These are phyloP conservation scores for Exophiala alcalophila DNA, from an alignment of 2,329 filamentous ascomycete species.

Conservation along the genomic window DNA sequence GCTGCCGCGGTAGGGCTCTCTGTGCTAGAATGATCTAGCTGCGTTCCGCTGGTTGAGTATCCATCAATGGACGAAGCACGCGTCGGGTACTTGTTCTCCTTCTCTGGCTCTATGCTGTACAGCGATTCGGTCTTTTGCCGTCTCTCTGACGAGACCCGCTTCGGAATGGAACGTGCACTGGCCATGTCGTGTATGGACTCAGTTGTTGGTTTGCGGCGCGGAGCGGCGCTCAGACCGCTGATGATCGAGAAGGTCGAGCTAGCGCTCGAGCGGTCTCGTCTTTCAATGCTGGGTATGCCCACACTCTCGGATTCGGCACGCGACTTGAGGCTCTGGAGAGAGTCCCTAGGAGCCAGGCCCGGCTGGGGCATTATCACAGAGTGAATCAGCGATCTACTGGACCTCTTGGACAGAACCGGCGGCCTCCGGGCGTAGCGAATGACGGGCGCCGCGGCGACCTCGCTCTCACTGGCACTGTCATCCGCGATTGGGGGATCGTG, in stretches of 20 bases:
- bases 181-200: conserved; percentile 23
- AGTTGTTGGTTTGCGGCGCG: conserved; percentile 12
- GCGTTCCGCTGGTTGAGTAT: conserved; percentile 5
- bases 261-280: conserved; percentile 21
- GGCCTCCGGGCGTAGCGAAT: conserved; percentile 25
- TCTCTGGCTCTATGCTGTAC: conserved; percentile 23
- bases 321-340: conserved; percentile 26
- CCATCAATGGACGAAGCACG: conserved; percentile 21
- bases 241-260: conserved; percentile 24
- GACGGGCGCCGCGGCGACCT: conserved; percentile 24
- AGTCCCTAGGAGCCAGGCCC: conserved; percentile 17
- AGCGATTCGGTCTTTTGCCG: conserved; percentile 22
- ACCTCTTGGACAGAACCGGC: conserved; percentile 18
- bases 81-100: conserved; percentile 14
- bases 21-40: conserved; percentile 3
- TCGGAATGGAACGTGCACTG: conserved; percentile 13
- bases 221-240: conserved; percentile 17
- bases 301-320: conserved; percentile 23
- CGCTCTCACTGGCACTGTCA: conserved; percentile 25
- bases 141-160: conserved; percentile 19
- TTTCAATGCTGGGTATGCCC: conserved; percentile 25
- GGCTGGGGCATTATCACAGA: conserved; percentile 17
- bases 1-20: conserved; percentile 16
- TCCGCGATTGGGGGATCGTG: conserved; percentile 15
- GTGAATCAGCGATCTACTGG: conserved; percentile 17